Conservation (phyloP, 495 filamentous ascomycete species). For the Hyaloscypha hepaticicola region DNA sequence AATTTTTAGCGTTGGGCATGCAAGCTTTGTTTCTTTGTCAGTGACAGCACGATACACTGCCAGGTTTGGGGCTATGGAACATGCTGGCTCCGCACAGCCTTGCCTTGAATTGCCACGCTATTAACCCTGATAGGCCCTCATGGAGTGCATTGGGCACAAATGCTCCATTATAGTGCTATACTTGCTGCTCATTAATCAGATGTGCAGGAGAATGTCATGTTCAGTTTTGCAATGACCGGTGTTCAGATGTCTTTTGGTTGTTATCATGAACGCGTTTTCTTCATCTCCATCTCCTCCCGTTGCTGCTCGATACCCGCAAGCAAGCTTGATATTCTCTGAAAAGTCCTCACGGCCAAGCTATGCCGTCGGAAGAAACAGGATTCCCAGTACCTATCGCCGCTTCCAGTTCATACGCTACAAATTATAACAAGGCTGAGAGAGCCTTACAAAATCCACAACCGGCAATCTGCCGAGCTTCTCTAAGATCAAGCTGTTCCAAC, state of each 20-base stretch:
- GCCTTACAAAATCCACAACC: not conserved
- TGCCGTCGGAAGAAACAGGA: not conserved
- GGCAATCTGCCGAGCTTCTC: not conserved
- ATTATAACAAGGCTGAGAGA: slow-evolving; percentile 7
- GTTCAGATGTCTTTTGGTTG: not conserved
- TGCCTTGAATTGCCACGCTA: slow-evolving; percentile 3
- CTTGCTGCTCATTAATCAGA: slow-evolving; percentile 1
- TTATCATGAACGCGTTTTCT: slow-evolving; percentile 1
- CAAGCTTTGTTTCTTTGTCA: slow-evolving; percentile 1
- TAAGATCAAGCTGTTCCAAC: slow-evolving; percentile 1
- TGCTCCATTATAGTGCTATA: not conserved
- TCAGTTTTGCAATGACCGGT: not conserved
- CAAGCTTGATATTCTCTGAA: not conserved
- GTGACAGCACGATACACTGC: not conserved
- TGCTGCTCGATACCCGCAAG: not conserved
- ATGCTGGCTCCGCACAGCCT: slow-evolving; percentile 3
- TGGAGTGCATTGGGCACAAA: not conserved
- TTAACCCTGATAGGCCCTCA: slow-evolving; percentile 6
- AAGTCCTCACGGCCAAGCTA: not conserved
- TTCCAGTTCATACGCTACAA: slow-evolving; percentile 1
- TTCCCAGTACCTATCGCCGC: not conserved
- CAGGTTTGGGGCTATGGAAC: not conserved
- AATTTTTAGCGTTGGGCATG: not conserved
- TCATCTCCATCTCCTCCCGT: not conserved
- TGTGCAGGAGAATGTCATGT: not conserved